phyloP scores from a whole-genome alignment of 192 early-diverging fungal genomes.

The Backusella luteola region DNA sequence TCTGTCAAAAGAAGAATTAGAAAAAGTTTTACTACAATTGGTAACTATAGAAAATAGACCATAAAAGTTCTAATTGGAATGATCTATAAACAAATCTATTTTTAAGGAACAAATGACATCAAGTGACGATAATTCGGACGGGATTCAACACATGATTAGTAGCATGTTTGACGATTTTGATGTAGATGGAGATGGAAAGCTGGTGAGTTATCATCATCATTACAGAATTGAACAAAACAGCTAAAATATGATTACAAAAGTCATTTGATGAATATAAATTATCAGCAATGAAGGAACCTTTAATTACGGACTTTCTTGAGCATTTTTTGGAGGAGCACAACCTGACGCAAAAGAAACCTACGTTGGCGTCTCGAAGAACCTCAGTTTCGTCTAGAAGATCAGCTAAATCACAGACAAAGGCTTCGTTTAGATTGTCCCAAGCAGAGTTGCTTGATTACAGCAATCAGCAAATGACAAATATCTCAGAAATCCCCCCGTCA shows the following conservation, averaged over 20 bases:
- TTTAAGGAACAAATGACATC: conserved; percentile 35
- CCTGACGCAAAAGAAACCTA: conserved; percentile 18
- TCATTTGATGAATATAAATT: conserved; percentile 75
- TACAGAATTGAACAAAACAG: too few relatives aligned
- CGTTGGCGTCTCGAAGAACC: conserved; percentile 18
- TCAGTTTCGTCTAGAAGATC: conserved; percentile 28
- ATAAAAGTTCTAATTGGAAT: background rate
- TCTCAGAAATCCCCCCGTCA: background rate
- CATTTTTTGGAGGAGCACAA: conserved; percentile 65
- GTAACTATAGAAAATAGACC: conserved; percentile 35
- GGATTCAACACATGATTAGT: conserved; percentile 60
- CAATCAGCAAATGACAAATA: conserved; percentile 19
- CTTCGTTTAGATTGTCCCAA: conserved; percentile 30
- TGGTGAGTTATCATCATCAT: conserved; percentile 41
- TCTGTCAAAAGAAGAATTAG: conserved; percentile 68
- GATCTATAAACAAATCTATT: background rate
- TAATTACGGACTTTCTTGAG: conserved; percentile 73
- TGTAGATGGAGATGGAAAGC: conserved; percentile 74
- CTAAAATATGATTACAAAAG: conserved; percentile 25
- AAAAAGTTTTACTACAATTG: conserved; percentile 71
- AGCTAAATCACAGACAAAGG: background rate
- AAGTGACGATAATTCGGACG: conserved; percentile 63
- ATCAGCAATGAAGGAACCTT: conserved; percentile 73
- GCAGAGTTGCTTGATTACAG: conserved; percentile 35
- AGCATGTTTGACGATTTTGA: conserved; percentile 79